These are phyloP conservation scores for Ziziphus jujuba DNA, from an alignment of 306 rosid genomes.

Conservation along the genomic window DNA sequence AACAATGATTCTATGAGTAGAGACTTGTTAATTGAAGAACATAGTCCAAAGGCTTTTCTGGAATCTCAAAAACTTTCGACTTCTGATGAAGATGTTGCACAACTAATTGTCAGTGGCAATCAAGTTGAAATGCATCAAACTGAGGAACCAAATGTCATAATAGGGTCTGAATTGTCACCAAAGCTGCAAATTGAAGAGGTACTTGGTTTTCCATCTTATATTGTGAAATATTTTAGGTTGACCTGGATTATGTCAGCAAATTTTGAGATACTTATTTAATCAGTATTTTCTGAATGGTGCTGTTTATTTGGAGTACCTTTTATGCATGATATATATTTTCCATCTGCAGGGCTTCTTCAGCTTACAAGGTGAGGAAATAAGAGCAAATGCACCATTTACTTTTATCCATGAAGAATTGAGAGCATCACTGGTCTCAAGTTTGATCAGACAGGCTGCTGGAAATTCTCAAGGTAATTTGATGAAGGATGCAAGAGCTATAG, in stretches of 20 bases:
- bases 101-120: slow-evolving; percentile 13
- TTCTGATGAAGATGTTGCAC: slow-evolving; percentile 30
- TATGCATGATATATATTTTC: slow-evolving; percentile 21
- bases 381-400: slow-evolving; percentile 24
- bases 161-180: slow-evolving; percentile 35
- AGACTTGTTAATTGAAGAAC: slow-evolving; percentile 33
- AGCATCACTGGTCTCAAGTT: slow-evolving; percentile 27
- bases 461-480: slow-evolving; percentile 14
- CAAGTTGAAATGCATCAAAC: slow-evolving; percentile 35
- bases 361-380: slow-evolving; percentile 34
- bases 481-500: slow-evolving; percentile 31
- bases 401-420: slow-evolving; percentile 22
- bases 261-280: background rate
- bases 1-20: slow-evolving; percentile 26
- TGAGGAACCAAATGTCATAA: slow-evolving; percentile 30
- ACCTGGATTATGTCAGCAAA: background rate
- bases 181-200: slow-evolving; percentile 54
- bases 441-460: slow-evolving; percentile 26
- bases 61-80: slow-evolving; percentile 37
- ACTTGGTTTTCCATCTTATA: slow-evolving; percentile 25
- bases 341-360: slow-evolving; percentile 38
- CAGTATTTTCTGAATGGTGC: slow-evolving; percentile 4
- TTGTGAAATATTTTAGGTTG: slow-evolving; percentile 15
- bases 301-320: slow-evolving; percentile 16
- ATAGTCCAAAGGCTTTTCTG: slow-evolving; percentile 26